Conservation (phyloP, 2,329 filamentous ascomycete species). For the Beauveria brongniartii region DNA sequence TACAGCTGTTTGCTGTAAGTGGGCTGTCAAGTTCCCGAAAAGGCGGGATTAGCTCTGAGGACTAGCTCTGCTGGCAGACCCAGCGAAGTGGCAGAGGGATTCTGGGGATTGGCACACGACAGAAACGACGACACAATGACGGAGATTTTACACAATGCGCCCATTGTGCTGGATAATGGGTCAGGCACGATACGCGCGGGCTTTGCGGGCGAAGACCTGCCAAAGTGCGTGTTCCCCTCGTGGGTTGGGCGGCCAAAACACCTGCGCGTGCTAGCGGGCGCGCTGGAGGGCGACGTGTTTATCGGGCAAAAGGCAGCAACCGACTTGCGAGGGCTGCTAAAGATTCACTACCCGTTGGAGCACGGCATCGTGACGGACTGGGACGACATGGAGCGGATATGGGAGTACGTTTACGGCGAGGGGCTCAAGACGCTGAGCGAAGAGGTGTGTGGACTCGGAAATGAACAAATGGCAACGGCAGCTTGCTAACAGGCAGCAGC, state of each 20-base stretch:
- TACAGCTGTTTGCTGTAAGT: constrained; percentile 9
- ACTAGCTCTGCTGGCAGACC: neutral
- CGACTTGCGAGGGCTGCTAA: constrained; percentile 83
- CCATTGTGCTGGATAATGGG: constrained; percentile 98
- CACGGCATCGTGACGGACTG: constrained; percentile 98
- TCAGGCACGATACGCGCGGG: constrained; percentile 95
- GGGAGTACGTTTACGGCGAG: constrained; percentile 95
- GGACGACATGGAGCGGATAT: constrained; percentile 99
- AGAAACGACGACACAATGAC: constrained; percentile 33
- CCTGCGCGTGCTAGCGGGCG: constrained; percentile 87
- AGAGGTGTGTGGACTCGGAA: constrained; percentile 52
- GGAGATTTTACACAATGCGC: constrained; percentile 80
- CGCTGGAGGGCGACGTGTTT: constrained; percentile 92
- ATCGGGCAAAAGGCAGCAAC: constrained; percentile 85
- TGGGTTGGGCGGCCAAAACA: constrained; percentile 97
- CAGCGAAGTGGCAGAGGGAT: neutral
- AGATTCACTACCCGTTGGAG: constrained; percentile 92
- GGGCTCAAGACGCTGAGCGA: constrained; percentile 95
- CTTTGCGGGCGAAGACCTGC: constrained; percentile 91
- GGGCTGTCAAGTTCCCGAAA: neutral
- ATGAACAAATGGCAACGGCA: constrained; percentile 6
- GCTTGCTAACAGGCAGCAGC: constrained; percentile 37
- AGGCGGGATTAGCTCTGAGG: constrained; percentile 1
- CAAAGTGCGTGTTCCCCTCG: constrained; percentile 95
- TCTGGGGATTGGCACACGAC: neutral